Evolutionary conservation across 768 basidiomycete species (phyloP).

Genomic region (Naganishia vaughanmartiniae): DNA sequence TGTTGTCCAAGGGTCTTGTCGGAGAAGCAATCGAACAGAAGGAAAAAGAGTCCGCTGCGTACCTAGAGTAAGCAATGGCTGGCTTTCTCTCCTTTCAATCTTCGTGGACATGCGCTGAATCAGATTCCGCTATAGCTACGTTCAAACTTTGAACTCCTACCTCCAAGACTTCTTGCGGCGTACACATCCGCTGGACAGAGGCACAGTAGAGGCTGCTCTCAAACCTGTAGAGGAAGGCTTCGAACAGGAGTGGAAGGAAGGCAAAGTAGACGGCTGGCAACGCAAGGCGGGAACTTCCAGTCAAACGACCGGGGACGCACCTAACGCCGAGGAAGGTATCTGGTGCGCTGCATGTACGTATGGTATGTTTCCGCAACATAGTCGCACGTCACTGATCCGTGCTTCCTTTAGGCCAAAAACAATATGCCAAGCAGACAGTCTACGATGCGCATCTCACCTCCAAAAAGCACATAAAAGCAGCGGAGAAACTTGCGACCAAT

Average conservation of each 20-base stretch:
- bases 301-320: constrained; percentile 56
- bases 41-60: constrained; percentile 46
- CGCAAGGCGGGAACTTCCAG: constrained; percentile 50
- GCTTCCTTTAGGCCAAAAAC: constrained; percentile 71
- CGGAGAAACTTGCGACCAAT: constrained; percentile 63
- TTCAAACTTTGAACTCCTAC: constrained; percentile 76
- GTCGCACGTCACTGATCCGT: constrained; percentile 17
- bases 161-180: constrained; percentile 80
- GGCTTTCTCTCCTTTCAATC: background rate
- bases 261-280: constrained; percentile 75
- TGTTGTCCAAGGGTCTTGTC: constrained; percentile 67
- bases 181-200: constrained; percentile 68
- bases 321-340: constrained; percentile 61
- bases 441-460: constrained; percentile 93
- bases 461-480: constrained; percentile 91
- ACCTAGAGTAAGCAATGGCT: constrained; percentile 35
- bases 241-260: constrained; percentile 72
- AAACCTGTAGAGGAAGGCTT: constrained; percentile 68
- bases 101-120: background rate
- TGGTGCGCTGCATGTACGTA: constrained; percentile 91
- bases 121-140: constrained; percentile 63
- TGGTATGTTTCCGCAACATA: background rate
- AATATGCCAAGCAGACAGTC: constrained; percentile 94
- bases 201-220: constrained; percentile 68
- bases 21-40: constrained; percentile 50